Conservation (phyloP, 2,329 filamentous ascomycete genomes). For the Hansfordia pulvinata region DNA sequence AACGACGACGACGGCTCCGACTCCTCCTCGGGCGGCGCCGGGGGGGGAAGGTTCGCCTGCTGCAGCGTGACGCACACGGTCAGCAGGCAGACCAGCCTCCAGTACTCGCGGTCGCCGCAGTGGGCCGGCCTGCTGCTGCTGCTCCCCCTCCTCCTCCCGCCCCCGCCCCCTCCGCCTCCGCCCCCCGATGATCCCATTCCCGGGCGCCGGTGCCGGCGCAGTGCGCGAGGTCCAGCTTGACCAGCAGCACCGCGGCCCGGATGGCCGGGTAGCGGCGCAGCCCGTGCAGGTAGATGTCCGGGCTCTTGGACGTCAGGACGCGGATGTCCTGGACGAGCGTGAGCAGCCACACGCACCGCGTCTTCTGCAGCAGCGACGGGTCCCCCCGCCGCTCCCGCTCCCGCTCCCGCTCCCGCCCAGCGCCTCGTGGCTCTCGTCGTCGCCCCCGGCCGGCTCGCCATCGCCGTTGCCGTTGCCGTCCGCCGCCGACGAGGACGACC, state of each 20-base stretch:
- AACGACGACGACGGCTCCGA: conserved; percentile 3
- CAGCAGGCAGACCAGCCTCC: conserved; percentile 4
- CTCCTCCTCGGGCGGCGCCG: not conserved
- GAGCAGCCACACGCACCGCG: conserved; percentile 5
- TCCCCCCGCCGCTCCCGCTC: no score
- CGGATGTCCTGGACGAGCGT: conserved; percentile 6
- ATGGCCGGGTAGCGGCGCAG: conserved; percentile 3
- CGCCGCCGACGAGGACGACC: conserved; percentile 3
- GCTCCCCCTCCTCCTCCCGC: no score
- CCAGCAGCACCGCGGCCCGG: conserved; percentile 4
- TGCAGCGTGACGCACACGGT: conserved; percentile 5
- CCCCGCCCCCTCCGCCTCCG: no score
- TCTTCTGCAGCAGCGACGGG: conserved; percentile 5
- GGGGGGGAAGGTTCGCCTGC: conserved; percentile 1
- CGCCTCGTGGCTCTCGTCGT: no score
- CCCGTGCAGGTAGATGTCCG: conserved; percentile 4
- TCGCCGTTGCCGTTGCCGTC: no score
- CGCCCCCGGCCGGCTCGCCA: no score
- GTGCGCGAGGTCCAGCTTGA: conserved; percentile 2
- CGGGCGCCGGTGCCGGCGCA: no score
- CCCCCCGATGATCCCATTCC: no score
- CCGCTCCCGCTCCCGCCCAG: no score
- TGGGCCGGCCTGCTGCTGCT: conserved; percentile 1
- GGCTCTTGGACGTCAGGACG: conserved; percentile 3
- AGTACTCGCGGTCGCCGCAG: conserved; percentile 3